Conservation (phyloP, 345 rosid genomes). For the Syzygium aqueum region DNA sequence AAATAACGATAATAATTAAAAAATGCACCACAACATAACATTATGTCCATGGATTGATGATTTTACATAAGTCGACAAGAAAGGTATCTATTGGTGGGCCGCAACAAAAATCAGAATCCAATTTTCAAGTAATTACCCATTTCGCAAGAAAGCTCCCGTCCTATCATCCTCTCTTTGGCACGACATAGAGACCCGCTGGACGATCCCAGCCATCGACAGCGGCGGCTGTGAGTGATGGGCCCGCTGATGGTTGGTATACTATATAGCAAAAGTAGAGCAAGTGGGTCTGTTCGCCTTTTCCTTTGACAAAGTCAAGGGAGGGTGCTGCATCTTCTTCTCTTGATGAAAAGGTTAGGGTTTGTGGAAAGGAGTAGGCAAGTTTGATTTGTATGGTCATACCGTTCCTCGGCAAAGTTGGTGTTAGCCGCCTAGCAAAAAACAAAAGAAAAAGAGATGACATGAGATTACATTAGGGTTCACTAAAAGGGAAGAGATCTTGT, state of each 20-base stretch:
- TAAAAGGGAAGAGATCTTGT: background rate
- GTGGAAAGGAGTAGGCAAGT: background rate
- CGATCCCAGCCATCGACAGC: background rate
- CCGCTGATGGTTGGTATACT: background rate
- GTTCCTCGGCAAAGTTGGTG: background rate
- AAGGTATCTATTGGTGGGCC: constrained; percentile 22
- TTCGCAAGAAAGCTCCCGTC: background rate
- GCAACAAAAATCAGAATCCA: constrained; percentile 16
- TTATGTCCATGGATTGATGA: background rate
- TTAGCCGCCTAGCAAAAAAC: background rate
- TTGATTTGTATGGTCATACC: background rate
- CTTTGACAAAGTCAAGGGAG: background rate
- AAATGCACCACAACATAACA: background rate
- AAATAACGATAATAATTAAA: background rate
- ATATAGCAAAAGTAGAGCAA: background rate
- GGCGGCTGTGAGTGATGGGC: background rate
- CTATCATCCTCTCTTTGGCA: background rate
- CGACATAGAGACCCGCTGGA: background rate
- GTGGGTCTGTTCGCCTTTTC: background rate
- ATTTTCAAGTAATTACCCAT: background rate
- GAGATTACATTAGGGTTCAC: background rate
- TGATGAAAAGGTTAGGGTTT: background rate
- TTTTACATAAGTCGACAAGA: constrained; percentile 6
- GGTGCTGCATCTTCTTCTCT: background rate
- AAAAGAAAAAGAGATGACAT: background rate